Evolutionary conservation across 2,329 filamentous ascomycete species (phyloP), one percentile per base, ranked within the genome.

Genomic region (Cryphonectria nitschkei): DNA sequence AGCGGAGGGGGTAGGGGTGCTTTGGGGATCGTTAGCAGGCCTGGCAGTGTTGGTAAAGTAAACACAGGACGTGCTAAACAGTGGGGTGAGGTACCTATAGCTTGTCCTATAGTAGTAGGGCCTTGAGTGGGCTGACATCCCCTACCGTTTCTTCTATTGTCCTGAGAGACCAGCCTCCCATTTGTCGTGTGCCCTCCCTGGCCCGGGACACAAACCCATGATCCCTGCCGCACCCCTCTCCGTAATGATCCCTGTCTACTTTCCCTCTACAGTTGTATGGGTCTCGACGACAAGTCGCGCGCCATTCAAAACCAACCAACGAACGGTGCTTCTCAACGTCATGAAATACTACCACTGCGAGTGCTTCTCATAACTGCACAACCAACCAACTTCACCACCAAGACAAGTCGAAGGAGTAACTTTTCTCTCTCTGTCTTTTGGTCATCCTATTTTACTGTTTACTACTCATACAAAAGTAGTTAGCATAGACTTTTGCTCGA

Each of bases 291-390:
- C 34, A 34, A 34, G 34, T 34, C 34, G 34, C 3, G 37, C 37
- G 41, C 60, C 19, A 54, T 34, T 22, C 22, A 37, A n/a, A 50
- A 52, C 32, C 26, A 39, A 13, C 32, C 13, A 46, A n/a, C 32
- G 56, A 22, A 26, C 14, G 46, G 4, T n/a, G 22, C 46, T 50
- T 50, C 43, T 43, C 22, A 50, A 39, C 56, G 65, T 65, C 62
- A 65, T 65, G 66, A 65, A 65, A 68, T 68, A 66, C 46, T 39
- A 34, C 68, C 29, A 66, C 19, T 34, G 29, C 26, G 26, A 50
- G 7, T n/a, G 19, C 46, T 50, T 50, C 22, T 50, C 46, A 50
- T 6, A n/a, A n/a, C 16, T n/a, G 52, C 11, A 32, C 13, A 6
- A 6, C 54, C 54, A 32, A 16, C 1, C 54, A 32, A 4, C n/a